Percentiles rank a stretch among this genome's conserved stretches.
phyloP scores from a whole-genome alignment of 2,329 filamentous ascomycete species.

The Akanthomyces dipterigenus region DNA sequence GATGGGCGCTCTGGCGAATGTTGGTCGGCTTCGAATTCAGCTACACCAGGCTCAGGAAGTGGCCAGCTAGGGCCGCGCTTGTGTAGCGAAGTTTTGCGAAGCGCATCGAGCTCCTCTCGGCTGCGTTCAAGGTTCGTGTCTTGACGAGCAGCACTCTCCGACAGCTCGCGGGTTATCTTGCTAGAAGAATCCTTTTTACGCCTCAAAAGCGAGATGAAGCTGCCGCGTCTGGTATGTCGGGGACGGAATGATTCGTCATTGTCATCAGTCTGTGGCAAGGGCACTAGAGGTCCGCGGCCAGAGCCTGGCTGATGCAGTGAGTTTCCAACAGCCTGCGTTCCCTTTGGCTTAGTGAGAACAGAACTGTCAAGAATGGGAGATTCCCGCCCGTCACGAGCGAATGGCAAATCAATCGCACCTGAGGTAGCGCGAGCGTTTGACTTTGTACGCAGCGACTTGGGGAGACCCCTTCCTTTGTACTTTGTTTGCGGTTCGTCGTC shows the following conservation, averaged over 20 bases:
- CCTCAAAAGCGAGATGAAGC: constrained; percentile 54
- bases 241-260: constrained; percentile 19
- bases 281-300: constrained; percentile 30
- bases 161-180: constrained; percentile 47
- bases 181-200: constrained; percentile 48
- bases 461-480: constrained; percentile 15
- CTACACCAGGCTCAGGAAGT: constrained; percentile 24
- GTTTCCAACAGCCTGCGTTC: constrained; percentile 13
- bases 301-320: constrained; percentile 35
- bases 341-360: constrained; percentile 26
- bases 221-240: constrained; percentile 35
- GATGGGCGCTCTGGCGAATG: constrained; percentile 25
- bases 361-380: constrained; percentile 53
- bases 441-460: constrained; percentile 19
- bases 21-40: constrained; percentile 23
- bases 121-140: constrained; percentile 58
- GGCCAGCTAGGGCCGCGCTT: constrained; percentile 29
- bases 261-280: constrained; percentile 18
- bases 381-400: constrained; percentile 48
- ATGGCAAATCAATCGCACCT: constrained; percentile 15
- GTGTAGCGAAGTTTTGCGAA: constrained; percentile 32
- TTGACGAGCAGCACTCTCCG: constrained; percentile 53
- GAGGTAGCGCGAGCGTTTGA: constrained; percentile 12
- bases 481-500: constrained; percentile 26
- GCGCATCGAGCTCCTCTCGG: constrained; percentile 41